Conservation (phyloP, 352 stramenopile species). For the Globisporangium sylvaticum region DNA sequence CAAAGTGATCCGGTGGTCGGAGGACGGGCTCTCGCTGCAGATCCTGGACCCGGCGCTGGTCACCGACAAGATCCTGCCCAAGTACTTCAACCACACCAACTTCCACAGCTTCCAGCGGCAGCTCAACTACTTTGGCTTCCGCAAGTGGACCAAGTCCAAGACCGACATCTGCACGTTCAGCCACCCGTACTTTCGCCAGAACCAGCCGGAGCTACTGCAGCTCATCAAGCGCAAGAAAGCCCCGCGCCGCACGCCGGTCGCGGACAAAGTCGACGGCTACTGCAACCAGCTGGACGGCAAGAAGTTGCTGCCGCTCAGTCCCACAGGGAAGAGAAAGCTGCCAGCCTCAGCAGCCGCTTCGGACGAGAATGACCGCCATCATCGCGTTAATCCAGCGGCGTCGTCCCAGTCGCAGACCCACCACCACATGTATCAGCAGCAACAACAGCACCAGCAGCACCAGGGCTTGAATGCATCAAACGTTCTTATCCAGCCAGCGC, state of each 20-base stretch:
- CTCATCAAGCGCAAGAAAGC: constrained; percentile 83
- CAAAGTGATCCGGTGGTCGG: constrained; percentile 45
- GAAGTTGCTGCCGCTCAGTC: constrained; percentile 32
- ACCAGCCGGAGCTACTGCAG: constrained; percentile 69
- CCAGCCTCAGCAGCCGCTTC: background rate
- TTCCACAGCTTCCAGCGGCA: constrained; percentile 88
- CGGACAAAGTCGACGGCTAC: constrained; percentile 16
- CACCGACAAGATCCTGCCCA: constrained; percentile 72
- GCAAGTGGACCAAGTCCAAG: constrained; percentile 60
- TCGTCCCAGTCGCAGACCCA: background rate
- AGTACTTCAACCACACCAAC: constrained; percentile 89
- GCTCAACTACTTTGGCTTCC: constrained; percentile 89
- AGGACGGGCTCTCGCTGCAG: constrained; percentile 41
- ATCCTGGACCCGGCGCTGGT: constrained; percentile 45
- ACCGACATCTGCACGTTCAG: constrained; percentile 86
- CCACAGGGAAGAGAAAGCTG: constrained; percentile 47
- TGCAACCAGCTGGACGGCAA: constrained; percentile 23
- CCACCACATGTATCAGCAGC: constrained; percentile 2
- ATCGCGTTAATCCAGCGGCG: background rate
- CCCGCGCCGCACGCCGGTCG: constrained; percentile 32
- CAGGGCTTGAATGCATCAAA: constrained; percentile 21
- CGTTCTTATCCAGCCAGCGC: constrained; percentile 30
- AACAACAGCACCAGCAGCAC: constrained; percentile 5
- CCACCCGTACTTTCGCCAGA: constrained; percentile 70
- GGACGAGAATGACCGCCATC: background rate